phyloP scores from a whole-genome alignment of 2,329 filamentous ascomycete genomes.

The Xylaria sp. region DNA sequence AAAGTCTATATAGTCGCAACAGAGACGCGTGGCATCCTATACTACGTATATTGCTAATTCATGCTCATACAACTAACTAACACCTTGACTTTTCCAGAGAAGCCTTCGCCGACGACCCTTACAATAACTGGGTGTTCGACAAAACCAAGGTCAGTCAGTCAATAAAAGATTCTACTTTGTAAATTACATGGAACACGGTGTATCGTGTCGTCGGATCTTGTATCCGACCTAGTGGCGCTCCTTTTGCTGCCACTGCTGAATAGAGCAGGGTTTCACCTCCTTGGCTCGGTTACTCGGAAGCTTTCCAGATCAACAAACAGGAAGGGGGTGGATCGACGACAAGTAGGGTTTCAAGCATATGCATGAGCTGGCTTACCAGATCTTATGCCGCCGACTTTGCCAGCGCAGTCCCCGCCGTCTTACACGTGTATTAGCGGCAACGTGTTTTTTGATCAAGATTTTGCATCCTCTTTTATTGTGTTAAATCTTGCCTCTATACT shows the following conservation, averaged over 20 bases:
- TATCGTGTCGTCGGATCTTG: constrained; percentile 17
- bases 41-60: constrained; percentile 22
- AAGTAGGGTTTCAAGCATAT: constrained; percentile 28
- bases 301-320: constrained; percentile 29
- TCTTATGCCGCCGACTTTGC: constrained; percentile 28
- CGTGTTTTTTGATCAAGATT: neutral
- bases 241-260: neutral
- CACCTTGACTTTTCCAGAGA: constrained; percentile 39
- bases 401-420: constrained; percentile 6
- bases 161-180: neutral
- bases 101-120: constrained; percentile 50
- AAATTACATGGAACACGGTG: neutral
- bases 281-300: constrained; percentile 33
- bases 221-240: constrained; percentile 14
- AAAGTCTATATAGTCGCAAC: neutral
- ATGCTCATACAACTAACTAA: constrained; percentile 36
- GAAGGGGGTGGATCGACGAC: constrained; percentile 19
- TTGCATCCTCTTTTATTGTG: neutral
- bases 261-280: constrained; percentile 27
- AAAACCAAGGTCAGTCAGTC: constrained; percentile 46
- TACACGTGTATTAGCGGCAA: neutral
- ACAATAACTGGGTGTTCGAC: constrained; percentile 52
- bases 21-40: neutral
- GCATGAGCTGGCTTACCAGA: constrained; percentile 13
- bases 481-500: neutral